A percentile compares a stretch with the other conserved stretches of the same genome.
These are phyloP conservation scores for Pestalotiopsis sp. DNA, from an alignment of 2,329 filamentous ascomycete genomes.

Conservation along the genomic window DNA sequence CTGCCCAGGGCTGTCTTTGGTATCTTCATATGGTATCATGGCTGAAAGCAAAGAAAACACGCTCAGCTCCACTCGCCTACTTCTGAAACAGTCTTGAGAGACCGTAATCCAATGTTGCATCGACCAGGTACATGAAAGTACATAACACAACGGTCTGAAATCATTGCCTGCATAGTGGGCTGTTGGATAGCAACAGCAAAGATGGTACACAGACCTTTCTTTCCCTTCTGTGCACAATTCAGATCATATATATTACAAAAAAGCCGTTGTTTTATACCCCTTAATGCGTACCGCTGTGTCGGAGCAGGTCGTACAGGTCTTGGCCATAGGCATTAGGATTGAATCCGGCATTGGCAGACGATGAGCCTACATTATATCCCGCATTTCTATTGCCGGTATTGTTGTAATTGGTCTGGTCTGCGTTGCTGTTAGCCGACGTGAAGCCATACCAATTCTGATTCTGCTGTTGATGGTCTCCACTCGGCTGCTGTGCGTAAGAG, in stretches of 20 bases:
- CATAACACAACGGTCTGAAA: not conserved
- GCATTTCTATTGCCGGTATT: slow-evolving; percentile 19
- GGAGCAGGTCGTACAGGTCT: slow-evolving; percentile 30
- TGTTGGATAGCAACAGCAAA: not conserved
- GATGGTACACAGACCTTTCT: not conserved
- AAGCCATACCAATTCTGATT: slow-evolving; percentile 39
- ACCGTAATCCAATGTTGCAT: not conserved
- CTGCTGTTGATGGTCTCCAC: slow-evolving; percentile 25
- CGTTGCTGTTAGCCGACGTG: slow-evolving; percentile 23
- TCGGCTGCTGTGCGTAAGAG: slow-evolving; percentile 12
- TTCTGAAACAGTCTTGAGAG: not conserved
- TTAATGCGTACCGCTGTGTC: slow-evolving; percentile 23
- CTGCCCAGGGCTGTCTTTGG: not conserved
- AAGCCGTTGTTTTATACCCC: slow-evolving; percentile 10
- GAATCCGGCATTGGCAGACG: slow-evolving; percentile 19
- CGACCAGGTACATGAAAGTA: no score
- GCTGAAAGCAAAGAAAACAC: not conserved
- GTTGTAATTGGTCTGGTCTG: slow-evolving; percentile 22
- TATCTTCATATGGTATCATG: not conserved
- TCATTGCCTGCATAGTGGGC: not conserved
- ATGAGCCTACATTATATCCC: slow-evolving; percentile 21
- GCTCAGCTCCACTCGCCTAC: not conserved
- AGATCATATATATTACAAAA: not conserved
- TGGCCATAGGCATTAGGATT: slow-evolving; percentile 26
- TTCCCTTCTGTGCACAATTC: not conserved